Evolutionary conservation across 495 filamentous ascomycete species (phyloP).

Genomic region (Chaetomidium leptoderma): DNA sequence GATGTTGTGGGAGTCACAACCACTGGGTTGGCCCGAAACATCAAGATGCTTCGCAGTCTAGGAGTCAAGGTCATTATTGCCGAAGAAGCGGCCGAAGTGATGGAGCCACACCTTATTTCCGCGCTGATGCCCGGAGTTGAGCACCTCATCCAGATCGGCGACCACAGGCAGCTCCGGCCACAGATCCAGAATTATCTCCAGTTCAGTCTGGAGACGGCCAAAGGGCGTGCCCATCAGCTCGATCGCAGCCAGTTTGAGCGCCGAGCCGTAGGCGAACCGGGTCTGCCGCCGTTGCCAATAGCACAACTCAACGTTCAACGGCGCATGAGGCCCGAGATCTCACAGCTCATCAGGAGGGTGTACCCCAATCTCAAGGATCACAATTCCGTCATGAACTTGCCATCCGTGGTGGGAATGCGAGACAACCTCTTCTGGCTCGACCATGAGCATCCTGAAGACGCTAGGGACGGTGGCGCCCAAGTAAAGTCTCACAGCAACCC

Average conservation of each 20-base stretch:
- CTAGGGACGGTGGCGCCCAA: conserved; percentile 37
- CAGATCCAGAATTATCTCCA: conserved; percentile 31
- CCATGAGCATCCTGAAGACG: conserved; percentile 56
- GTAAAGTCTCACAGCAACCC: conserved; percentile 62
- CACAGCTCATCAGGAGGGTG: conserved; percentile 55
- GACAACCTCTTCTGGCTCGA: conserved; percentile 70
- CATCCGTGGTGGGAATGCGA: conserved; percentile 60
- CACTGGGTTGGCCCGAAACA: conserved; percentile 63
- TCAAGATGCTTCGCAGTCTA: conserved; percentile 57
- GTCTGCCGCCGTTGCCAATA: conserved; percentile 27
- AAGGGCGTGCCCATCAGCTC: conserved; percentile 21
- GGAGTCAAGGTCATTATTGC: conserved; percentile 64
- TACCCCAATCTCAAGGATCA: conserved; percentile 64
- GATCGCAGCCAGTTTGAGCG: conserved; percentile 34
- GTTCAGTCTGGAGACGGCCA: conserved; percentile 24
- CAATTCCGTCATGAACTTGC: conserved; percentile 48
- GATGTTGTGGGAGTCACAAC: conserved; percentile 75
- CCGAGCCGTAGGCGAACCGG: conserved; percentile 22
- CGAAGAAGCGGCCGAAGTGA: conserved; percentile 75
- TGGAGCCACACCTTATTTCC: conserved; percentile 66
- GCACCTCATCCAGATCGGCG: conserved; percentile 72
- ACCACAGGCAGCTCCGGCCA: conserved; percentile 70
- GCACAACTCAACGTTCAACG: conserved; percentile 52
- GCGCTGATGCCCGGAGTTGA: conserved; percentile 66
- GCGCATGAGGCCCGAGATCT: conserved; percentile 62